Percentiles rank a stretch among this genome's conserved stretches.
These are phyloP conservation scores for Cystobasidium ongulense DNA, from an alignment of 768 basidiomycete species.

Conservation along the genomic window DNA sequence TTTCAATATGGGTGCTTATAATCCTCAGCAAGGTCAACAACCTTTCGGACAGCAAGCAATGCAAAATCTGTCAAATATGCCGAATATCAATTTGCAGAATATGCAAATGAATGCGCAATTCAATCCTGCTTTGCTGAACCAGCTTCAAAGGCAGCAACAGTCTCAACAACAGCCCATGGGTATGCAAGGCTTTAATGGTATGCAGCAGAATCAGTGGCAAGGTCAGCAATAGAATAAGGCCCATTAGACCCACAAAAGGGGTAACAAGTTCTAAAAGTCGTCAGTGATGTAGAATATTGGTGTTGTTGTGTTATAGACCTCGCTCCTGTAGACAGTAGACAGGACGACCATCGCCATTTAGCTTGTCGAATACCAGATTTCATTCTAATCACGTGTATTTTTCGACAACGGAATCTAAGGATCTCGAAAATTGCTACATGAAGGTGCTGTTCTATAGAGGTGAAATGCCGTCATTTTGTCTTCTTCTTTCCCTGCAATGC, in stretches of 20 bases:
- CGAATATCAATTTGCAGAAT: neutral
- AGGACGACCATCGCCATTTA: no score
- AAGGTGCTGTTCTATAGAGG: no score
- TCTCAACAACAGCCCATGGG: neutral
- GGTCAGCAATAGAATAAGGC: neutral
- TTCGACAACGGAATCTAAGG: no score
- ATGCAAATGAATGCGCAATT: conserved; percentile 13
- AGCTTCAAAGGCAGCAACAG: conserved; percentile 4
- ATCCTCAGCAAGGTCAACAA: conserved; percentile 7
- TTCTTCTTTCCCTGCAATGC: neutral
- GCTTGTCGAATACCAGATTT: no score
- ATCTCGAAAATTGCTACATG: no score
- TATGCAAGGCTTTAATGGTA: neutral
- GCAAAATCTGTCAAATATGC: conserved; percentile 16
- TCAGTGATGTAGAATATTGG: neutral
- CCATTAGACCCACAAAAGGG: no score
- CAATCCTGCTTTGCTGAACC: neutral
- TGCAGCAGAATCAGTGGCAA: conserved; percentile 8
- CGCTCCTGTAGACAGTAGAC: no score
- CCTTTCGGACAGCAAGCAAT: neutral
- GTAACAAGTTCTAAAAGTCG: neutral
- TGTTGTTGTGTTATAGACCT: no score
- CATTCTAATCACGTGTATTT: no score
- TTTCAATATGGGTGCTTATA: neutral
- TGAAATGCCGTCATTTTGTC: neutral